phyloP scores from a whole-genome alignment of 768 basidiomycete genomes.

The Galerina sulciceps region DNA sequence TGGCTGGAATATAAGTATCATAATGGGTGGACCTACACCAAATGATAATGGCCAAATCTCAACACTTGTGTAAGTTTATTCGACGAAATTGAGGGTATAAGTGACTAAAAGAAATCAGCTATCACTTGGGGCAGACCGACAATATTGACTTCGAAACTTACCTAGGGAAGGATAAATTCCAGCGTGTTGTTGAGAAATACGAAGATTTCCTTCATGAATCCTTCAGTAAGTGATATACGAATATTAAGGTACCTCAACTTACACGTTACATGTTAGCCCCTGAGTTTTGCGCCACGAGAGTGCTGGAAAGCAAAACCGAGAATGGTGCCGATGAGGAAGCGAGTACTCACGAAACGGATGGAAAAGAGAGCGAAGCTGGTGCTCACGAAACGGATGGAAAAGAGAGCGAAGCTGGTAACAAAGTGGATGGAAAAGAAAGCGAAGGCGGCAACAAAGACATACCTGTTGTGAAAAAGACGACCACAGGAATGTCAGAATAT shows the following conservation, averaged over 20 bases:
- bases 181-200: no score
- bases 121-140: not conserved
- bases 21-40: constrained; percentile 1
- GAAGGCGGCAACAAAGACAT: not conserved
- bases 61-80: not conserved
- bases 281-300: no score
- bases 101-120: not conserved
- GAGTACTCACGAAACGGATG: not conserved
- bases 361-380: not conserved
- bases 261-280: no score
- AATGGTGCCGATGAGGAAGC: no score
- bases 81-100: not conserved
- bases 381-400: not conserved
- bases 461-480: not conserved
- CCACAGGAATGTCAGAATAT: not conserved
- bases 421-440: not conserved
- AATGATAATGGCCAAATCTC: not conserved
- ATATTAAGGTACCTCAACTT: no score
- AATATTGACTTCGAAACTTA: no score
- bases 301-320: no score
- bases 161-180: no score
- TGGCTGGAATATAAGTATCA: constrained; percentile 1
- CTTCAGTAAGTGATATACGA: no score
- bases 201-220: no score
- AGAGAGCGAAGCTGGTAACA: not conserved